Evolutionary conservation across 208 protist genomes (phyloP).

Genomic region (Trichomonas vaginalis): DNA sequence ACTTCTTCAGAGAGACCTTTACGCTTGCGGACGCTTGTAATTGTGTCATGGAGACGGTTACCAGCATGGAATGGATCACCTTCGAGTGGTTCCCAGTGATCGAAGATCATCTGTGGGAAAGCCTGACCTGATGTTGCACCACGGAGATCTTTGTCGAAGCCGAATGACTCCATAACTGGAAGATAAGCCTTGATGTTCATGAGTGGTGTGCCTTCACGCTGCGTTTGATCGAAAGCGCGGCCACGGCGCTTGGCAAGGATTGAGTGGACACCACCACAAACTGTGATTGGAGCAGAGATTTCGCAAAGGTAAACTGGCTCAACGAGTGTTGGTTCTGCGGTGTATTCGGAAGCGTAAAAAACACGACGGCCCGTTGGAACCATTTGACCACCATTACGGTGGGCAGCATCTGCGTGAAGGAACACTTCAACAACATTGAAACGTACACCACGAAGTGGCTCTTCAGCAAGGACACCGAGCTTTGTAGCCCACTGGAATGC

Average conservation of each 20-base stretch:
- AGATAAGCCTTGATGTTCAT: conserved; percentile 37
- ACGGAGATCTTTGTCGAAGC: conserved; percentile 59
- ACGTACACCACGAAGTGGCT: conserved; percentile 80
- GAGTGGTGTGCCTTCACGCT: neutral
- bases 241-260: neutral
- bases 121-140: conserved; percentile 56
- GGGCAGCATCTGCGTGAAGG: conserved; percentile 93
- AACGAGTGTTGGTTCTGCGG: neutral
- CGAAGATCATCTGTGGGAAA: conserved; percentile 93
- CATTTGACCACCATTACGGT: conserved; percentile 62
- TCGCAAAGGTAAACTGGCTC: conserved; percentile 8
- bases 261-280: neutral
- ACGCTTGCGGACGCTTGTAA: neutral
- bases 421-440: conserved; percentile 86
- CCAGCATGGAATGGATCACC: neutral
- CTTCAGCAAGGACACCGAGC: conserved; percentile 77
- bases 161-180: conserved; percentile 86
- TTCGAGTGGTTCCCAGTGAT: conserved; percentile 60
- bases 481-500: conserved; percentile 80
- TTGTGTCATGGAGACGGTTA: neutral
- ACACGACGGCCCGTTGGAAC: neutral
- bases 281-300: neutral
- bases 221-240: neutral
- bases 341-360: neutral
- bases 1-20: neutral